Evolutionary conservation across 1,284 basidiomycete species (phyloP).

Genomic region (Ustilago hordei): DNA sequence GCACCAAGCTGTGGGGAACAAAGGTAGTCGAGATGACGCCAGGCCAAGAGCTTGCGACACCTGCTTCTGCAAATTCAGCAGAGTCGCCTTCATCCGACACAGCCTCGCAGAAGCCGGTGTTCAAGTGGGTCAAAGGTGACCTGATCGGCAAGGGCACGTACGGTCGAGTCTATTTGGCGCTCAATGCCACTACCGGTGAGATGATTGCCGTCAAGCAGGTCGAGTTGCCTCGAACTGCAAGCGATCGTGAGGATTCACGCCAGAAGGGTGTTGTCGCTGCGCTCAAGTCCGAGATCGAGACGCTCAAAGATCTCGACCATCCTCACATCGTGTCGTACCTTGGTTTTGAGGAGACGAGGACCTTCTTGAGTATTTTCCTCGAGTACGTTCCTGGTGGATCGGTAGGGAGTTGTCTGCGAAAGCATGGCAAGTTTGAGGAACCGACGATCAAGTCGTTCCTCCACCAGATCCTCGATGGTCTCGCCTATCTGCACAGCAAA

Average conservation of each 20-base stretch:
- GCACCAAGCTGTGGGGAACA: slow-evolving; percentile 96
- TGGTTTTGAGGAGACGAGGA: slow-evolving; percentile 86
- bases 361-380: slow-evolving; percentile 95
- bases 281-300: slow-evolving; percentile 91
- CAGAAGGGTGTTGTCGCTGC: slow-evolving; percentile 90
- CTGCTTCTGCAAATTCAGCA: slow-evolving; percentile 54
- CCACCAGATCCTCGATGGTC: slow-evolving; percentile 87
- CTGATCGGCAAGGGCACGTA: slow-evolving; percentile 97
- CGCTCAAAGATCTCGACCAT: slow-evolving; percentile 93
- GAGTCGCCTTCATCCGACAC: slow-evolving; percentile 65
- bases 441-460: slow-evolving; percentile 93
- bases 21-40: slow-evolving; percentile 92
- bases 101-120: slow-evolving; percentile 73
- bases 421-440: slow-evolving; percentile 92
- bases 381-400: slow-evolving; percentile 85
- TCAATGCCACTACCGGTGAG: slow-evolving; percentile 98
- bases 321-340: slow-evolving; percentile 97
- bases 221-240: slow-evolving; percentile 88
- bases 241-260: slow-evolving; percentile 87
- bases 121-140: slow-evolving; percentile 98
- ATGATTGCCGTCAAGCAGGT: slow-evolving; percentile 99
- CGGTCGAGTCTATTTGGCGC: slow-evolving; percentile 92
- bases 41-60: slow-evolving; percentile 70
- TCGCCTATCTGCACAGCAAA: slow-evolving; percentile 91
- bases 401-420: slow-evolving; percentile 89